Conservation (phyloP, 2,329 filamentous ascomycete species). For the Exserohilum turcica region DNA sequence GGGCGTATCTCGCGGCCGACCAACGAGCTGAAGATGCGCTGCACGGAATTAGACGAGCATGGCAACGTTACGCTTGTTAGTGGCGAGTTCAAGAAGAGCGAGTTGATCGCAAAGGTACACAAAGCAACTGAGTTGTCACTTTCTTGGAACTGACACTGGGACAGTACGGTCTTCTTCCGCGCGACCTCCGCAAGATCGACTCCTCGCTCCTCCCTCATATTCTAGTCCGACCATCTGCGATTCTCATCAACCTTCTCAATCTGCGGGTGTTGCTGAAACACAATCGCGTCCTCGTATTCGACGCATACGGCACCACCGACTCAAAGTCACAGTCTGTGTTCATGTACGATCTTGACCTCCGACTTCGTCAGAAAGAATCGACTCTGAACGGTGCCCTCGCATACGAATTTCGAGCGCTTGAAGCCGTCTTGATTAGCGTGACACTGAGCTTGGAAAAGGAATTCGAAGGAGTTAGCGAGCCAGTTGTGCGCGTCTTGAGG, state of each 20-base stretch:
- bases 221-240: conserved; percentile 87
- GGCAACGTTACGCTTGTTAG: conserved; percentile 92
- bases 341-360: conserved; percentile 95
- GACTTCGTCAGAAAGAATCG: conserved; percentile 78
- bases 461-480: conserved; percentile 90
- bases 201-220: conserved; percentile 95
- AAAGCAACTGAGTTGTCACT: neutral
- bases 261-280: conserved; percentile 94
- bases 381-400: conserved; percentile 65
- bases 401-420: conserved; percentile 94
- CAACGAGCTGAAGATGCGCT: conserved; percentile 83
- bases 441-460: conserved; percentile 91
- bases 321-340: conserved; percentile 96
- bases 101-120: conserved; percentile 86
- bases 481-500: conserved; percentile 83
- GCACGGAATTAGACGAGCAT: conserved; percentile 92
- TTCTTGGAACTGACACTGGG: conserved; percentile 10
- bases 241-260: conserved; percentile 94
- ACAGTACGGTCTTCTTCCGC: conserved; percentile 88
- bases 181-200: conserved; percentile 96
- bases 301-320: conserved; percentile 91
- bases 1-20: conserved; percentile 78
- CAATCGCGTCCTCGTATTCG: conserved; percentile 92
- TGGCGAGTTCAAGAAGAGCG: conserved; percentile 96
- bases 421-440: conserved; percentile 92